Base-by-base conservation (phyloP, 495 filamentous ascomycete genomes). In the Lophiostoma macrostomum region DNA sequence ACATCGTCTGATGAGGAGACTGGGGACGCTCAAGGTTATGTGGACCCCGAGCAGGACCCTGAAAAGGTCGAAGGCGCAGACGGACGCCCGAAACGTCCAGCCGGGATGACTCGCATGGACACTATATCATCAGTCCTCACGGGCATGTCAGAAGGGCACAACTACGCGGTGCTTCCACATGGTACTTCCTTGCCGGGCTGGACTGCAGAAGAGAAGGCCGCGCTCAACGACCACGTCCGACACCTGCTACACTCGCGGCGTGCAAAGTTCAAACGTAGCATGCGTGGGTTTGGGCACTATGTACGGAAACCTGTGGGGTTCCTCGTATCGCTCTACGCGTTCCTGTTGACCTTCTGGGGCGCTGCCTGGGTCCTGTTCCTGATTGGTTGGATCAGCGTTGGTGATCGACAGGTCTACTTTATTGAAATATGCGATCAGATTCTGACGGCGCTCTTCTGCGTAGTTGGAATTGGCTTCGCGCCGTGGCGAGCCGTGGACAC, bases 321-420 rank as follows among this genome's bases (percentile, higher is more conserved):
- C 56, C 73, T 88, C 23, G 81, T 91, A 16, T 87, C 85, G 6
- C 65, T 90, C 5, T 91, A 91, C 60, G 86, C 85, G 14, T 83
- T 80, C 13, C 70, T 89, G 10, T 85, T 91, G 44, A 91, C 86
- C 0, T 73, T 88, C 12, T 91, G 89, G 53, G 87, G 87, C 56
- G 74, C 87, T 35, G 85, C 83, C 1, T 91, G 87, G 87, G 86
- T 91, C 0, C 74, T 91, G 29, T 90, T 89, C 70, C 68, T 91
- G 35, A 91, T 91, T 57, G 87, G 85, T 30, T 91, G 87, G 87
- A 87, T 91, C 62, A 85, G 88, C 53, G 83, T 88, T 10, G 85
- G 83, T 32, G 80, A 77, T 23, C 73, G 75, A 47, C 83, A 88
- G 68, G 65, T 76, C 1, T 86, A 90, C 57, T 69, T 80, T 50